phyloP scores from a whole-genome alignment of 352 stramenopile genomes.

The Phytophthora niederhauseri region DNA sequence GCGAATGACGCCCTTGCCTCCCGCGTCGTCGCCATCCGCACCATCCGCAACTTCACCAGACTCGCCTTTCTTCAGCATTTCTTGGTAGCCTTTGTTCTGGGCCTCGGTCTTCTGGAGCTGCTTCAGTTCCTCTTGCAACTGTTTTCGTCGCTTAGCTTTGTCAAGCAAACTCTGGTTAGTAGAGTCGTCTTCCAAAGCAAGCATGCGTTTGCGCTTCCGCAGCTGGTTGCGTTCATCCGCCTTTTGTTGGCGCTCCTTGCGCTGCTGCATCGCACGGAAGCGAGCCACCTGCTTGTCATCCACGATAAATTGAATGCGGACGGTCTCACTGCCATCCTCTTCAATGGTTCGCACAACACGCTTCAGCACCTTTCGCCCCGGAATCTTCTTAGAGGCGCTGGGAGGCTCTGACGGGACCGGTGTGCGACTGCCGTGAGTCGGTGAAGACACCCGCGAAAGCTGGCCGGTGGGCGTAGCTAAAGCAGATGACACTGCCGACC shows the following conservation, averaged over 20 bases:
- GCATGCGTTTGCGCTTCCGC: conserved; percentile 80
- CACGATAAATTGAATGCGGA: conserved; percentile 83
- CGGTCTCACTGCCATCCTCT: conserved; percentile 78
- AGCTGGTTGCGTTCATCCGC: conserved; percentile 75
- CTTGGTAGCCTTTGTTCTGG: conserved; percentile 83
- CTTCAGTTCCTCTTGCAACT: conserved; percentile 88
- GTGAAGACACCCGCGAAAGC: conserved; percentile 70
- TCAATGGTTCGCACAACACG: conserved; percentile 77
- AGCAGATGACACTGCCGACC: conserved; percentile 66
- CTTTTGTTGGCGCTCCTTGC: conserved; percentile 76
- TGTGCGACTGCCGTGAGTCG: conserved; percentile 52
- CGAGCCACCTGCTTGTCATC: conserved; percentile 73
- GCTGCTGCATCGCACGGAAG: conserved; percentile 79
- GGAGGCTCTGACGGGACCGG: conserved; percentile 36
- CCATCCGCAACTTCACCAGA: conserved; percentile 27
- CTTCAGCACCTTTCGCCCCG: conserved; percentile 73
- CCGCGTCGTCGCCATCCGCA: conserved; percentile 30
- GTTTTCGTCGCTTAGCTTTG: conserved; percentile 82
- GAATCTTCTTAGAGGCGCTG: conserved; percentile 43
- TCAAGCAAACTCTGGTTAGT: conserved; percentile 59
- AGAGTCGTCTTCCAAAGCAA: conserved; percentile 68
- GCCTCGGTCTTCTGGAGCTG: conserved; percentile 82
- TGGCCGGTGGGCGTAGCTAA: conserved; percentile 70
- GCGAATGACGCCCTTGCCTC: conserved; percentile 71
- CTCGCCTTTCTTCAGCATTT: conserved; percentile 84